These are phyloP conservation scores for Zoysia japonica DNA, from an alignment of 176 grass and related monocot species.

Conservation along the genomic window DNA sequence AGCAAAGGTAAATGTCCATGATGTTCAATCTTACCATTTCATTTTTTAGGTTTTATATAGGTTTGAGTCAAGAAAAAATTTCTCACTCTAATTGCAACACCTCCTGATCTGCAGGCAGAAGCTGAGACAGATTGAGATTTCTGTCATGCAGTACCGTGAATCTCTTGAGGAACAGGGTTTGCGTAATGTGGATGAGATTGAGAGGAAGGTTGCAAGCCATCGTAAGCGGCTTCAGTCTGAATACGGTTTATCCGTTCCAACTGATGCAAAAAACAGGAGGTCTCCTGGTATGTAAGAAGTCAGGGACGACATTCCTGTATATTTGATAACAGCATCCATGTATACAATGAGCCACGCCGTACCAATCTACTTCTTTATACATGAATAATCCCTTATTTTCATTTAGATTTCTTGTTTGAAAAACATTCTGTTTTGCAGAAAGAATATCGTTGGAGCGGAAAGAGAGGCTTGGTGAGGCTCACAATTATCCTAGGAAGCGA, in stretches of 20 bases:
- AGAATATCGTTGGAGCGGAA: slow-evolving; percentile 60
- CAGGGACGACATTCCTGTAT: slow-evolving; percentile 17
- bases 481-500: slow-evolving; percentile 65
- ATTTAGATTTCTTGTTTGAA: not conserved
- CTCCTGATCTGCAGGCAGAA: slow-evolving; percentile 66
- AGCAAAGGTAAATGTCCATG: slow-evolving; percentile 55
- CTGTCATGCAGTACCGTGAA: slow-evolving; percentile 88
- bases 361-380: not conserved
- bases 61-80: not conserved
- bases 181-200: slow-evolving; percentile 78
- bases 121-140: slow-evolving; percentile 84
- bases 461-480: slow-evolving; percentile 55
- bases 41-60: slow-evolving; percentile 22
- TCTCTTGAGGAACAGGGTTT: slow-evolving; percentile 86
- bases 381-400: not conserved
- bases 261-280: slow-evolving; percentile 57
- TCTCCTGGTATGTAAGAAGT: slow-evolving; percentile 64
- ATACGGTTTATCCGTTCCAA: slow-evolving; percentile 72
- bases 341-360: slow-evolving; percentile 7
- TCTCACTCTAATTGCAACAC: slow-evolving; percentile 14
- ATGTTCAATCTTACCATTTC: slow-evolving; percentile 13
- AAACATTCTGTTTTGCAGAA: slow-evolving; percentile 44
- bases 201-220: slow-evolving; percentile 77
- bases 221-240: slow-evolving; percentile 77
- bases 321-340: slow-evolving; percentile 14